Percentiles rank a stretch among this genome's conserved stretches.
Evolutionary conservation across 2,329 filamentous ascomycete genomes (phyloP).

Genomic region (Penicillium sp.): DNA sequence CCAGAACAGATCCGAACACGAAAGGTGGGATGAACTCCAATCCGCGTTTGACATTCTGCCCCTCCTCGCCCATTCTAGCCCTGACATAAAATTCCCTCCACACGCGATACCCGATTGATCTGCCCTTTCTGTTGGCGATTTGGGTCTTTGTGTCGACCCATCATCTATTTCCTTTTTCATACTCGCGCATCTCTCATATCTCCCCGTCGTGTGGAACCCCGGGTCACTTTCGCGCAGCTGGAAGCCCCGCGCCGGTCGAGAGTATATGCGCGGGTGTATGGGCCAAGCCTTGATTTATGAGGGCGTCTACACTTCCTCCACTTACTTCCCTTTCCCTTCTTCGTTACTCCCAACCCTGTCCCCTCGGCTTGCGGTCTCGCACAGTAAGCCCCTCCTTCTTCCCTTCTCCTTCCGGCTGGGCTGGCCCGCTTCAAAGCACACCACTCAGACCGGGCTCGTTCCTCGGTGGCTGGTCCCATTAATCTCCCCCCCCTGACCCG

Average conservation of each 20-base stretch:
- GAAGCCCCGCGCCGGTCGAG: conserved; percentile 4
- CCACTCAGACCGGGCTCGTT: background rate
- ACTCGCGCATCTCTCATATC: background rate
- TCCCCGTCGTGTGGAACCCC: conserved; percentile 4
- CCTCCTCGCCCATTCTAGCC: conserved; percentile 9
- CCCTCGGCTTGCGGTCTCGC: conserved; percentile 3
- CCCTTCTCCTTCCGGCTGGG: background rate
- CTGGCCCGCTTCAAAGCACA: background rate
- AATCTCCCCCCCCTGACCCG: background rate
- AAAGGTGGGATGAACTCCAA: conserved; percentile 16
- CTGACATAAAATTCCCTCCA: conserved; percentile 4
- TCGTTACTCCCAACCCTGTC: background rate
- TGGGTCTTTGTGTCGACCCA: background rate
- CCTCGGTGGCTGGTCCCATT: background rate
- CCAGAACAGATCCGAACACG: background rate
- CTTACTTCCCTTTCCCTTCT: background rate
- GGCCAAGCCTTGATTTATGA: background rate
- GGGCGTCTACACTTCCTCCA: background rate
- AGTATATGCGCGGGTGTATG: conserved; percentile 9
- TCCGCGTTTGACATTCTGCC: conserved; percentile 4
- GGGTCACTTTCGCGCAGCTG: background rate
- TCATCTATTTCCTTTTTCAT: background rate
- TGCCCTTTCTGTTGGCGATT: conserved; percentile 1
- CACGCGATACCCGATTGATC: conserved; percentile 18
- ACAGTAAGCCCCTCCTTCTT: conserved; percentile 8